A percentile compares a stretch with the other conserved stretches of the same genome.
phyloP scores from a whole-genome alignment of 139 green algal genomes.

The Penium margaritaceum region DNA sequence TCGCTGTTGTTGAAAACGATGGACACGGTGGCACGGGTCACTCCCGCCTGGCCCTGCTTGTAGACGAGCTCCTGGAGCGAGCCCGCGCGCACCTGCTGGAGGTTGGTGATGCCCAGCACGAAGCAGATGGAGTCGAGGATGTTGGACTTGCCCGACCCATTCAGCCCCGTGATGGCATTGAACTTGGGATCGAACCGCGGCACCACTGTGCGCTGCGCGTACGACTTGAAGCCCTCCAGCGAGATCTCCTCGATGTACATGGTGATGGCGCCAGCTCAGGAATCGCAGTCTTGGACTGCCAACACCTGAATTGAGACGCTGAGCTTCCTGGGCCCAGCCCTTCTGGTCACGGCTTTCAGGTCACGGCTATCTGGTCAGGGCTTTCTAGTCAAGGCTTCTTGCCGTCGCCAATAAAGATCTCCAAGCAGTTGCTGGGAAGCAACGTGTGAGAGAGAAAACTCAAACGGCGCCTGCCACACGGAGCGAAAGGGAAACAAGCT shows the following conservation, averaged over 20 bases:
- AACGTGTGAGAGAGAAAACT: no score
- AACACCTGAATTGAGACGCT: no score
- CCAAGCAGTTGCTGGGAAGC: no score
- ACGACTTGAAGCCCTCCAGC: conserved; percentile 98
- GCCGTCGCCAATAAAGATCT: no score
- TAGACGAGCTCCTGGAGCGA: conserved; percentile 97
- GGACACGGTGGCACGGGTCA: conserved; percentile 94
- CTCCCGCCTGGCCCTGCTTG: conserved; percentile 92
- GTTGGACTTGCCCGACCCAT: conserved; percentile 97
- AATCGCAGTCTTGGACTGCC: no score
- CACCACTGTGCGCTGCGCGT: conserved; percentile 78
- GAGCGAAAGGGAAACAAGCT: no score
- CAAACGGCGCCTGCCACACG: no score
- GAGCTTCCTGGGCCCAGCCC: no score
- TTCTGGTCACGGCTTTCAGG: no score
- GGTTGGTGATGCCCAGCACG: conserved; percentile 91
- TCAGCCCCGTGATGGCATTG: conserved; percentile 98
- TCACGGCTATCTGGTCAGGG: no score
- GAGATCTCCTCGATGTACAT: conserved; percentile 95
- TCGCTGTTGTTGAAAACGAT: conserved; percentile 93
- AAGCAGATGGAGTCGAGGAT: conserved; percentile 99
- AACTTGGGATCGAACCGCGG: conserved; percentile 83
- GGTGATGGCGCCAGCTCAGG: not conserved
- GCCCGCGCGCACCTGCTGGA: conserved; percentile 80
- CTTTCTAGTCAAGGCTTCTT: no score